A percentile compares a stretch with the other conserved stretches of the same genome.
phyloP scores from a whole-genome alignment of 2,329 filamentous ascomycete species.

The Scortechinia acanthostroma region DNA sequence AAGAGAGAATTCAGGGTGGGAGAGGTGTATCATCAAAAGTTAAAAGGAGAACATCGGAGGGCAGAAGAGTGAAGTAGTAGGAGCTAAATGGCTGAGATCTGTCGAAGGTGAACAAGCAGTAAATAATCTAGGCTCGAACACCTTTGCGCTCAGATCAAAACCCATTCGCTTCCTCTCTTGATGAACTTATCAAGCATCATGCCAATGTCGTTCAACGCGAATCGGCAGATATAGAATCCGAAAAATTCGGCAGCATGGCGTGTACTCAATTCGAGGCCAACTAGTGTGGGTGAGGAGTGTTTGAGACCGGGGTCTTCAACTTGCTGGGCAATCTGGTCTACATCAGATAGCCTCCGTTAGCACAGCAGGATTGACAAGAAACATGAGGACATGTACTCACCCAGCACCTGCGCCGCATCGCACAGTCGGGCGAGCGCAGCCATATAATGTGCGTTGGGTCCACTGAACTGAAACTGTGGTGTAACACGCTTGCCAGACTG shows the following conservation, averaged over 20 bases:
- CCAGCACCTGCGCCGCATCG: slow-evolving; percentile 85
- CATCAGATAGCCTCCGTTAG: background rate
- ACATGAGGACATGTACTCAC: slow-evolving; percentile 49
- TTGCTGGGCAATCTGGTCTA: slow-evolving; percentile 91
- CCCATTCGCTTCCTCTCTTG: slow-evolving; percentile 95
- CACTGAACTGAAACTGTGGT: slow-evolving; percentile 62
- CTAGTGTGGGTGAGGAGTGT: slow-evolving; percentile 86
- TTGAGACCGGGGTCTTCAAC: slow-evolving; percentile 90
- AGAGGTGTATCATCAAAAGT: too few relatives aligned
- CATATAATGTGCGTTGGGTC: slow-evolving; percentile 88
- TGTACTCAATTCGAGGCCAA: slow-evolving; percentile 87
- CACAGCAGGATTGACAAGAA: background rate
- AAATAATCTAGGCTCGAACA: slow-evolving; percentile 8
- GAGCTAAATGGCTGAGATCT: background rate
- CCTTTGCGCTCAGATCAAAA: slow-evolving; percentile 43
- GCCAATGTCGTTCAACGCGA: slow-evolving; percentile 79
- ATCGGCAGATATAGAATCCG: slow-evolving; percentile 90
- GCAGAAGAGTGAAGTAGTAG: background rate
- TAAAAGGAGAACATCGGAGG: background rate
- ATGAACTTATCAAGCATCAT: slow-evolving; percentile 91
- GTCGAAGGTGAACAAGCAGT: background rate
- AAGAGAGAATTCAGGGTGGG: too few relatives aligned
- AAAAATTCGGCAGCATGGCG: slow-evolving; percentile 96
- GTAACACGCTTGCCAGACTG: slow-evolving; percentile 69
- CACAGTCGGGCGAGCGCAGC: slow-evolving; percentile 80